Conservation (phyloP, 2,329 filamentous ascomycete species). For the Penicillium griseofulvum region DNA sequence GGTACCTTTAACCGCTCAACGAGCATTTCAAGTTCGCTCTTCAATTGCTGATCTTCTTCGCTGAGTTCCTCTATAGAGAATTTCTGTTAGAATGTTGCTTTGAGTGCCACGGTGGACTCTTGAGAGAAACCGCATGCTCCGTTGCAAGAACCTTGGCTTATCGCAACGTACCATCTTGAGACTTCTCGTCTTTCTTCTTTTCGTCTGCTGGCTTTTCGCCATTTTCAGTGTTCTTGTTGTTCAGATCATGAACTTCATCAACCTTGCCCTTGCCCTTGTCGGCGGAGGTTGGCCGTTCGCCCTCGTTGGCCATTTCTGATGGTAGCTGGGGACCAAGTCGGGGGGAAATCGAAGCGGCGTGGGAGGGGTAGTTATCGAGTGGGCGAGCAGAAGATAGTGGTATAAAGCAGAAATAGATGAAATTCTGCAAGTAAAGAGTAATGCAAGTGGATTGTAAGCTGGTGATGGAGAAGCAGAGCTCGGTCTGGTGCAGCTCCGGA, state of each 20-base stretch:
- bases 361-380: slow-evolving; percentile 3
- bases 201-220: slow-evolving; percentile 71
- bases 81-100: slow-evolving; percentile 22
- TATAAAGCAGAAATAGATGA: slow-evolving; percentile 16
- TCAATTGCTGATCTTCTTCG: slow-evolving; percentile 97
- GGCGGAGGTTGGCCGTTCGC: slow-evolving; percentile 75
- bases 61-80: slow-evolving; percentile 79
- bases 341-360: slow-evolving; percentile 9
- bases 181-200: slow-evolving; percentile 70
- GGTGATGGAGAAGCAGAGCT: slow-evolving; percentile 27
- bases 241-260: slow-evolving; percentile 62
- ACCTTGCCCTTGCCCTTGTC: slow-evolving; percentile 98
- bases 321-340: slow-evolving; percentile 32
- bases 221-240: slow-evolving; percentile 56
- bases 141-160: slow-evolving; percentile 1
- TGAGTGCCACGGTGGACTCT: slow-evolving; percentile 25
- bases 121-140: slow-evolving; percentile 12
- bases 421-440: slow-evolving; percentile 19
- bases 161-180: slow-evolving; percentile 54
- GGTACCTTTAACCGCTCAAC: slow-evolving; percentile 87
- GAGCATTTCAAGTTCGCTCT: slow-evolving; percentile 96
- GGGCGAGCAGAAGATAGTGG: slow-evolving; percentile 2
- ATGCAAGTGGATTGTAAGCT: slow-evolving; percentile 26
- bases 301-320: slow-evolving; percentile 82
- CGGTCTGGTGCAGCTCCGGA: slow-evolving; percentile 25